phyloP scores from a whole-genome alignment of 176 grass and related monocot genomes.

The Oryza glumipatula region DNA sequence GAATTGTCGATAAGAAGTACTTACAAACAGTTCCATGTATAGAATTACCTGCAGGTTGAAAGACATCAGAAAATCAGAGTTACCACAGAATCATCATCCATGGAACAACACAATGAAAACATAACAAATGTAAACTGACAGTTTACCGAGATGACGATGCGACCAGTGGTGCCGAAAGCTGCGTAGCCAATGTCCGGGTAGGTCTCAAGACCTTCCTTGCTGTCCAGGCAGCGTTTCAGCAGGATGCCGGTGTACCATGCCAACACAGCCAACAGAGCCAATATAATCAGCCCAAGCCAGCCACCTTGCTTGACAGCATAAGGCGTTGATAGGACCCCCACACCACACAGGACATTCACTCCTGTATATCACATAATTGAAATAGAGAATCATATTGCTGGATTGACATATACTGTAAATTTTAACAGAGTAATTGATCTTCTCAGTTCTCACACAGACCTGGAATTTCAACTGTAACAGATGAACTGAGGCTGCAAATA shows the following conservation, averaged over 20 bases:
- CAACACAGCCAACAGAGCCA: constrained; percentile 48
- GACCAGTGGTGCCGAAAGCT: constrained; percentile 62
- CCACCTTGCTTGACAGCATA: constrained; percentile 70
- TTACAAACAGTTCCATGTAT: constrained; percentile 83
- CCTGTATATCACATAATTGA: constrained; percentile 31
- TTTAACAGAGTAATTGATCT: background rate
- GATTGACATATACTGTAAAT: background rate
- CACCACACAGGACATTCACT: constrained; percentile 71
- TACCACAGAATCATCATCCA: background rate
- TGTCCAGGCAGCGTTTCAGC: constrained; percentile 65
- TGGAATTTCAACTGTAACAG: background rate
- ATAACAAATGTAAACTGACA: background rate
- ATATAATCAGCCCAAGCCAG: constrained; percentile 57
- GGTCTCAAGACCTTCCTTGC: constrained; percentile 61
- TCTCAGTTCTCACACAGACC: background rate
- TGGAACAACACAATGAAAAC: background rate
- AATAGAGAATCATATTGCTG: background rate
- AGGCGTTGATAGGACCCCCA: constrained; percentile 69
- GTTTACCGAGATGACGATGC: constrained; percentile 61
- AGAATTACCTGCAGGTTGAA: constrained; percentile 56
- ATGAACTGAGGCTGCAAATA: background rate
- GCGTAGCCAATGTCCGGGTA: constrained; percentile 78
- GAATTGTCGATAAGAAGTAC: constrained; percentile 23
- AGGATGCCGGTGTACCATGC: constrained; percentile 69
- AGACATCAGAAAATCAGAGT: background rate